Evolutionary conservation across 2,329 filamentous ascomycete species (phyloP), one percentile per base, ranked within the genome.

Genomic region (Paecilomyces formosus): DNA sequence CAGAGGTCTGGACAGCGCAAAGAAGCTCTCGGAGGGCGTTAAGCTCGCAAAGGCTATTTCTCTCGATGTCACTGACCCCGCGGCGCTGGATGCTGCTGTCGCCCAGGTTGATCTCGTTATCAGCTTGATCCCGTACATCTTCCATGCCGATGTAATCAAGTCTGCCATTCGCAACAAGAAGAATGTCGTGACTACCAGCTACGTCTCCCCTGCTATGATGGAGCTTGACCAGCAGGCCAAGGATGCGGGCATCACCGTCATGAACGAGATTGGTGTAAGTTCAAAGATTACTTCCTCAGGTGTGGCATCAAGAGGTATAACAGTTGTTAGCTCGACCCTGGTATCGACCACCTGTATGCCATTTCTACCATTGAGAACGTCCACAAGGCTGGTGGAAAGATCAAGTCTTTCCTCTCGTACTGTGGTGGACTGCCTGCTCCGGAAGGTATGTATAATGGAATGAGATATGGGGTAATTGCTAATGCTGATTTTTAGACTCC

Each of bases 121-220:
- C 74, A 85, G 80, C 71, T 75, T 97, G 76, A 96, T 97, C 68
- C 93, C 93, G 55, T 97, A 97, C 80, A 95, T 86, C 61, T 90
- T 86, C 83, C 92, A 96, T 76, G 89, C 88, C 53, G 81, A 83
- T 58, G 92, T 97, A 69, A 95, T 97, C 85, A 93, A 96, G 83
- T 87, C 88, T 35, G 93, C 92, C 63, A 97, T 97, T 78, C 85
- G 88, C 70, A 84, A 88, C 70, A 97, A 96, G 89, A 96, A 93
- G 84, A 81, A 97, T 80, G 92, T 97, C 61, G 92, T 97, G 70
- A 97, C 93, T 60, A 97, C 93, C 30, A 91, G 86, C 64, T 97
- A 97, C 72, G 89, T 96, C 65, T 95, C 90, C 3, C 91, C 91
- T 3, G 90, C 90, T 64, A 97, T 97, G 92, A 77, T 88, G 78